These are phyloP conservation scores for Cryptosporidium felis DNA, from an alignment of 169 alveolate genomes.

Conservation along the genomic window DNA sequence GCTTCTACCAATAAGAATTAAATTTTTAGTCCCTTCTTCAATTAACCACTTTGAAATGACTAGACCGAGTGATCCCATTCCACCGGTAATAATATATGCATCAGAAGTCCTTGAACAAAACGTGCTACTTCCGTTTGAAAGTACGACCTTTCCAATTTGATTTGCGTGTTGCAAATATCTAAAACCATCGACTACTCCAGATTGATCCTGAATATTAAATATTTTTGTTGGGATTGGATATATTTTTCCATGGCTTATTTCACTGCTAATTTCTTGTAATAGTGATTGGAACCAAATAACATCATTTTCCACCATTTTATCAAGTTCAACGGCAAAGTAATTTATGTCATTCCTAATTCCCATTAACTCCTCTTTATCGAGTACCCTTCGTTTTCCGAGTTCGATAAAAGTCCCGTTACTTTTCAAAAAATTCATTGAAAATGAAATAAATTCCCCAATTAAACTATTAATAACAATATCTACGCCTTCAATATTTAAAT, in stretches of 20 bases:
- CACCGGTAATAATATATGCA: slow-evolving; percentile 76
- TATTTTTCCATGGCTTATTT: slow-evolving; percentile 20
- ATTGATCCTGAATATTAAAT: slow-evolving; percentile 32
- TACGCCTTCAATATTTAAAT: slow-evolving; percentile 11
- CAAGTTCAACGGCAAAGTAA: slow-evolving; percentile 72
- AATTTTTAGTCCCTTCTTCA: slow-evolving; percentile 75
- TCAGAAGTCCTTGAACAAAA: not conserved
- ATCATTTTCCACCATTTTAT: slow-evolving; percentile 71
- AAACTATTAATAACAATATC: slow-evolving; percentile 38
- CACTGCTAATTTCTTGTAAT: not conserved
- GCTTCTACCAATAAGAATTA: slow-evolving; percentile 61
- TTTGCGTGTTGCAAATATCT: slow-evolving; percentile 70
- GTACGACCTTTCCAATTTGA: slow-evolving; percentile 73
- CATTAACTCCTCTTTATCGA: not conserved
- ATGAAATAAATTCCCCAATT: slow-evolving; percentile 71
- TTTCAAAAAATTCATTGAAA: slow-evolving; percentile 72
- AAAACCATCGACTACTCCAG: slow-evolving; percentile 65
- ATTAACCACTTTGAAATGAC: slow-evolving; percentile 78
- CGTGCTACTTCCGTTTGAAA: slow-evolving; percentile 39
- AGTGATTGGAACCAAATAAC: slow-evolving; percentile 30
- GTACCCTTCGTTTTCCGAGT: slow-evolving; percentile 70
- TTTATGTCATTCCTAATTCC: slow-evolving; percentile 46
- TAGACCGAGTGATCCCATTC: slow-evolving; percentile 76
- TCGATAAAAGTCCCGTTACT: slow-evolving; percentile 77
- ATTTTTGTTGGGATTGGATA: slow-evolving; percentile 28